Base-by-base conservation (phyloP, 2,329 filamentous ascomycete species). In the Ascocoryne sarcoides region DNA sequence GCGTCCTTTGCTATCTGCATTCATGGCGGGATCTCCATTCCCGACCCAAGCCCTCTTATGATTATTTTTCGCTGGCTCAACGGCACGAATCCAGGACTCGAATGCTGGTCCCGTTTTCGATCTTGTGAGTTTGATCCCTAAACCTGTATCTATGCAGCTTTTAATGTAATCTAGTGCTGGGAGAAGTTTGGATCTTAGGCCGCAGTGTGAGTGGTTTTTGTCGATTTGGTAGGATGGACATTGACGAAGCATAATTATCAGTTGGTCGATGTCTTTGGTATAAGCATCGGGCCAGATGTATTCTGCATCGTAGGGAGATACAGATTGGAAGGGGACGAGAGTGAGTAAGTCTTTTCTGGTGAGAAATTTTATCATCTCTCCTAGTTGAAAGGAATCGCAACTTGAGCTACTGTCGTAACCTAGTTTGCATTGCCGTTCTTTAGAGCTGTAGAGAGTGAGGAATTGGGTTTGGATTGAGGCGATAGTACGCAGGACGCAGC, bases 381-480 rank as follows among this genome's bases (percentile, higher is more conserved):
- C 84, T 1, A 89, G 71, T 60, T 89, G 84, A 54, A 82, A 89
- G 2, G 77, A 79, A 62, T 89, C 84, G 59, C 84, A 88, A 31
- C 82, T 76, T 2, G 72, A 62, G 46, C 77, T 83, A 2, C 76
- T 79, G 54, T 85, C 82, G 60, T 88, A 88, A 38, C 83, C 82
- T 0, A 86, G 69, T 52, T 76, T 77, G 60, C 84, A 88, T 57
- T 87, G 83, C 18, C 67, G 60, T 19, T 68, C 69, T n/a, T 78
- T 75, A 8, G 81, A 82, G 1, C 75, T 75, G 58, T 87, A 88
- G 0, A 83, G 63, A 5, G 60, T 57, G 2, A 88, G 63, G 42
- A 86, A 87, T 57, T 87, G 76, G 1, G 67, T 66, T 44, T 80
- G 80, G 1, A 87, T 65, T 0, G 82, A 85, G 39, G 81, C 75